These are phyloP conservation scores for Catharanthus roseus DNA, from an alignment of 257 asterid genomes.

Conservation along the genomic window DNA sequence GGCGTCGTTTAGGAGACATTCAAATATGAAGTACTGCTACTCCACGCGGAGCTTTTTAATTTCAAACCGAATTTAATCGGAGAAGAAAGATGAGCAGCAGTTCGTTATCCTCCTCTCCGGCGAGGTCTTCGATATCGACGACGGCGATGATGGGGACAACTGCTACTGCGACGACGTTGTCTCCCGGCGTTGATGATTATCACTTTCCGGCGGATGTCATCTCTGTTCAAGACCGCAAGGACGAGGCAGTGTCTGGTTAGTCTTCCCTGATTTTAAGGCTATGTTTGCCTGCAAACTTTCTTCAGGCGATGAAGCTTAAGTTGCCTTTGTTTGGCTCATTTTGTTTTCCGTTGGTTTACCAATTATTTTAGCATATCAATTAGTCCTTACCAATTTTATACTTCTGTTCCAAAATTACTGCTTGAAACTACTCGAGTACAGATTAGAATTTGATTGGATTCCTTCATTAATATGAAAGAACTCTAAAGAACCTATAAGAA, in stretches of 20 bases:
- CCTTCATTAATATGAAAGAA: neutral
- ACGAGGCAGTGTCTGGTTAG: conserved; percentile 53
- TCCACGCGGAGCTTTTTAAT: neutral
- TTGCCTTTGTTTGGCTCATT: neutral
- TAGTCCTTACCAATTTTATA: neutral
- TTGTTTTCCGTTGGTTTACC: neutral
- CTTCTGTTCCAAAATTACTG: too few species aligned
- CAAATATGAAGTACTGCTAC: too few species aligned
- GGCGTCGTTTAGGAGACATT: neutral
- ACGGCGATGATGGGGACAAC: conserved; percentile 29
- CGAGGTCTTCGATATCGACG: conserved; percentile 35
- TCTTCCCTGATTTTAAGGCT: conserved; percentile 2
- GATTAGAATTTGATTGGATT: neutral
- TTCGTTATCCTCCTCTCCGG: conserved; percentile 41
- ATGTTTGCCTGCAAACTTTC: too few species aligned
- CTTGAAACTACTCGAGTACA: too few species aligned
- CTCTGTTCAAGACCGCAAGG: conserved; percentile 66
- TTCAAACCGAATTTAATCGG: neutral
- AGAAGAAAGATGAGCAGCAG: conserved; percentile 37
- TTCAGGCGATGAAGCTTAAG: neutral
- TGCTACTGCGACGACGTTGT: conserved; percentile 20
- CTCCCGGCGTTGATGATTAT: conserved; percentile 38
- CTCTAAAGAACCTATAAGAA: neutral
- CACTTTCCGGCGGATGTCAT: conserved; percentile 43
- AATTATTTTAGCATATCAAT: neutral